These are phyloP conservation scores for Heterobasidion parviporum DNA, from an alignment of 1,284 basidiomycete genomes.

Conservation along the genomic window DNA sequence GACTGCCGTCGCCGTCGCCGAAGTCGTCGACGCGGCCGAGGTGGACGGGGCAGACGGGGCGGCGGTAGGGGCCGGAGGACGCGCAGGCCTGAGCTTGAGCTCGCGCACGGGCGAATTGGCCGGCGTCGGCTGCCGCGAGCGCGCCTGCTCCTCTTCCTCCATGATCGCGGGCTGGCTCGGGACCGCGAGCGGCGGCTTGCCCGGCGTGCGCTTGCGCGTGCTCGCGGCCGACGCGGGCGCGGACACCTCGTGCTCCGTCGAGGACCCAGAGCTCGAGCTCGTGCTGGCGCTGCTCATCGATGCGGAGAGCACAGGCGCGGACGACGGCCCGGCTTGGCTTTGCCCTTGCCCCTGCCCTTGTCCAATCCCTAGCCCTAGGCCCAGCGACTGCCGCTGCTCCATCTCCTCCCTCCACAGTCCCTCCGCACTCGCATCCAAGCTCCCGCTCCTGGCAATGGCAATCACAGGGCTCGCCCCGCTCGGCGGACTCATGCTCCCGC, in stretches of 20 bases:
- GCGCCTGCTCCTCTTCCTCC: constrained; percentile 7
- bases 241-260: background rate
- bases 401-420: background rate
- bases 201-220: background rate
- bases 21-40: background rate
- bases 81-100: background rate
- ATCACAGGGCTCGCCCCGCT: background rate
- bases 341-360: background rate
- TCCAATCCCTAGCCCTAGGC: background rate
- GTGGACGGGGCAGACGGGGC: background rate
- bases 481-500: background rate
- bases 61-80: background rate
- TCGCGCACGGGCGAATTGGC: constrained; percentile 1
- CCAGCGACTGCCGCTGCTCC: background rate
- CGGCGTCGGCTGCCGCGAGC: constrained; percentile 1
- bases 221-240: background rate
- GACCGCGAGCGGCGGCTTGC: background rate
- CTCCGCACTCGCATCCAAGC: background rate
- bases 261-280: background rate
- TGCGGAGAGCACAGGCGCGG: background rate
- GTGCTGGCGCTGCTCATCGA: background rate
- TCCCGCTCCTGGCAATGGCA: background rate
- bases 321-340: background rate
- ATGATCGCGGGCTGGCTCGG: background rate
- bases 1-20: background rate